A percentile compares a stretch with the other conserved stretches of the same genome.
phyloP scores from a whole-genome alignment of 31 red algal species.

The Porphyra umbilicalis region DNA sequence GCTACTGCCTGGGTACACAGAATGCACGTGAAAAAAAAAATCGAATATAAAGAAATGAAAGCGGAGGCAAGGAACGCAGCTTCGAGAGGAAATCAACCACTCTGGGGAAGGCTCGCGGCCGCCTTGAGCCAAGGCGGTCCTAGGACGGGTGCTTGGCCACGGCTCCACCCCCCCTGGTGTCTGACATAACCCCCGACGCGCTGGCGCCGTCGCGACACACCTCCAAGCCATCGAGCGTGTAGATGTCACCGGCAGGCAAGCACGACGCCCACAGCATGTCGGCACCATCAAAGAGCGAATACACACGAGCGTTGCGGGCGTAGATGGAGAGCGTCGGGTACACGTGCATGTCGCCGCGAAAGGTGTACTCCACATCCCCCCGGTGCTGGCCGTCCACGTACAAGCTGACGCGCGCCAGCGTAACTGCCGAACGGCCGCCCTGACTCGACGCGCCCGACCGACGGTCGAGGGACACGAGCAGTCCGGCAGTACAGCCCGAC shows the following conservation, averaged over 20 bases:
- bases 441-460: not conserved
- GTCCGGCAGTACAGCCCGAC: slow-evolving; percentile 73
- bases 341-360: slow-evolving; percentile 65
- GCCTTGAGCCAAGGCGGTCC: too few relatives aligned
- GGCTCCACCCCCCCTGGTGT: too few relatives aligned
- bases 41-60: not conserved
- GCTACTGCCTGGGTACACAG: not conserved
- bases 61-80: not conserved
- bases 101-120: too few relatives aligned
- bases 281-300: slow-evolving; percentile 57
- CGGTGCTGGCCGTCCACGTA: slow-evolving; percentile 57
- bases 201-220: not conserved
- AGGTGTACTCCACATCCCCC: slow-evolving; percentile 51
- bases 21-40: not conserved
- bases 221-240: slow-evolving; percentile 50
- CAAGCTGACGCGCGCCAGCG: slow-evolving; percentile 29
- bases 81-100: not conserved
- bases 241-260: slow-evolving; percentile 36
- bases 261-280: slow-evolving; percentile 68
- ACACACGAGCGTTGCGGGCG: slow-evolving; percentile 68
- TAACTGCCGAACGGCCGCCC: slow-evolving; percentile 3
- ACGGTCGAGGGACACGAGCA: slow-evolving; percentile 46
- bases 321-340: slow-evolving; percentile 79
- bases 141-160: too few relatives aligned
- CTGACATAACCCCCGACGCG: not conserved